Evolutionary conservation across 352 stramenopile genomes (phyloP), one percentile per base, ranked within the genome.

Genomic region (Phytophthora pseudosyringae): DNA sequence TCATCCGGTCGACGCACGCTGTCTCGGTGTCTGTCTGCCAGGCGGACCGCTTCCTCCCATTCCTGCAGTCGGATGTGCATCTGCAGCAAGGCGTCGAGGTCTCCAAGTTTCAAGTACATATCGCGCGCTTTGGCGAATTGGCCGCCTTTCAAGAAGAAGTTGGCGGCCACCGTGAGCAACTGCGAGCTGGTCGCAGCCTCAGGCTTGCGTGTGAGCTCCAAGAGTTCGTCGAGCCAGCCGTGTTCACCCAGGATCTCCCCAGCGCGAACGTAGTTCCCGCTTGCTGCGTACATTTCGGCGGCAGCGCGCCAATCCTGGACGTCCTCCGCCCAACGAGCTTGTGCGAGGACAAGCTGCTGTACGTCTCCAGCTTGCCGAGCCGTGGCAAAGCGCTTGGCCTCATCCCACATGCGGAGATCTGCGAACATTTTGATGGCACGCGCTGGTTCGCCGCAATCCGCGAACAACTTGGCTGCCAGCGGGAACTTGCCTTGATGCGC

Each of bases 361-460:
- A 95, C 88, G 64, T 98, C 89, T 31, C 95, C 71, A 40, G 83
- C 80, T 41, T 88, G 90, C 39, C 73, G 86, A 59, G 89, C 84
- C 10, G 75, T 80, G 3, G 93, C 92, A 43, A 97, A 97, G 18
- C 82, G 83, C 74, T 98, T 98, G 31, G 95, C 96, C 54, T 98
- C 88, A 31, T 98, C 94, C 94, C 94, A 99, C 76, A 96, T 86
- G 7, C 94, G 76, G 16, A 99, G 59, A 55, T 98, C 91, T 0
- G 89, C 81, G 69, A 97, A 98, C 79, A 99, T 93, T 79, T 97
- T 92, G 56, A 98, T 97, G 1, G 96, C 93, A 12, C 80, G 82
- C 33, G 92, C 74, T n/a, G 89, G 64, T 41, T 97, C 84, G 33
- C 81, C 87, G 48, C 80, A 86, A 53, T 96, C 83, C 1, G 83